Percentiles rank a stretch among this genome's conserved stretches.
phyloP scores from a whole-genome alignment of 2,329 filamentous ascomycete species.

The Zymoseptoria passerinii region DNA sequence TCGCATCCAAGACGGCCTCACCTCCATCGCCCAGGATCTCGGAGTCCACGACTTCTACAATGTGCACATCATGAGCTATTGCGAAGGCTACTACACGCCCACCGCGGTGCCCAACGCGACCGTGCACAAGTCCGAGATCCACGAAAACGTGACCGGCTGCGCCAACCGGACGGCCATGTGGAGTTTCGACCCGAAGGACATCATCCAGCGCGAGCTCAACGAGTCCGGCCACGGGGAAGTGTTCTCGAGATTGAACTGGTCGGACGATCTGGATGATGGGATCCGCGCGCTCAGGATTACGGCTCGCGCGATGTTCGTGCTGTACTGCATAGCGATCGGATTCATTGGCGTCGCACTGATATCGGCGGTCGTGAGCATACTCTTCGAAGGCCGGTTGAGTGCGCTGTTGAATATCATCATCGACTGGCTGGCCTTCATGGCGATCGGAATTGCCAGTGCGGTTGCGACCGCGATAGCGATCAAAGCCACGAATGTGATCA shows the following conservation, averaged over 20 bases:
- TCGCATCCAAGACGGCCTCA: slow-evolving; percentile 35
- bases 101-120: slow-evolving; percentile 36
- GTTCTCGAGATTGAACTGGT: slow-evolving; percentile 48
- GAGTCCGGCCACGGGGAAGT: slow-evolving; percentile 34
- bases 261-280: slow-evolving; percentile 46
- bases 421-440: slow-evolving; percentile 44
- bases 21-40: slow-evolving; percentile 39
- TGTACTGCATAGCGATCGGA: slow-evolving; percentile 52
- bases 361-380: slow-evolving; percentile 37
- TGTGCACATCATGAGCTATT: slow-evolving; percentile 53
- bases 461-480: slow-evolving; percentile 57
- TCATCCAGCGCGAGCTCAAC: slow-evolving; percentile 44
- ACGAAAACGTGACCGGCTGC: slow-evolving; percentile 48
- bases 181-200: slow-evolving; percentile 47
- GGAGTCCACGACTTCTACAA: slow-evolving; percentile 55
- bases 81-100: slow-evolving; percentile 43
- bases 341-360: slow-evolving; percentile 45
- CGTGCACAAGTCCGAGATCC: slow-evolving; percentile 32
- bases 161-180: slow-evolving; percentile 47
- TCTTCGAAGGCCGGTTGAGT: slow-evolving; percentile 39
- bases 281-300: slow-evolving; percentile 44
- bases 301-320: slow-evolving; percentile 46
- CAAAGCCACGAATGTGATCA: slow-evolving; percentile 47
- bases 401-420: slow-evolving; percentile 45
- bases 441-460: slow-evolving; percentile 65